Percentiles rank a stretch among this genome's conserved stretches.
Conservation (phyloP, 768 basidiomycete genomes). For the Boletus pseudopeckii region DNA sequence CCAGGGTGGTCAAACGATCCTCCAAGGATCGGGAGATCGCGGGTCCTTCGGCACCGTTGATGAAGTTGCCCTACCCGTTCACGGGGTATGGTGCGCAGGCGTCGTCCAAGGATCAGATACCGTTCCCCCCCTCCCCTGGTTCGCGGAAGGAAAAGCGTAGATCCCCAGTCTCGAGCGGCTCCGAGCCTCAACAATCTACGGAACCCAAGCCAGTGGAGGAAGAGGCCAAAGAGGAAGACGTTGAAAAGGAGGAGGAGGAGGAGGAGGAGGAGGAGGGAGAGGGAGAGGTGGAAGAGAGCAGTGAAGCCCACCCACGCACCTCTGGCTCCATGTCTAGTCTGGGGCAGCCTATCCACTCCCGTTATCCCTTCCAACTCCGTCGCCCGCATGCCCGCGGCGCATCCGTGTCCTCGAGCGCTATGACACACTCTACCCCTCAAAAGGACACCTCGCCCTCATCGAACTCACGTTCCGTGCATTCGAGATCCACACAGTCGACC, state of each 20-base stretch:
- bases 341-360: constrained; percentile 68
- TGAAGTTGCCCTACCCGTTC: constrained; percentile 70
- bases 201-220: constrained; percentile 29
- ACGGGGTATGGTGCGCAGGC: constrained; percentile 55
- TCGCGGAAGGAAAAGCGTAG: constrained; percentile 39
- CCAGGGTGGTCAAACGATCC: no score
- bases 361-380: constrained; percentile 69
- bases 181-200: constrained; percentile 30
- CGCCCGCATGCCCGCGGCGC: constrained; percentile 42
- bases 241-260: constrained; percentile 25
- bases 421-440: constrained; percentile 39
- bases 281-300: constrained; percentile 37
- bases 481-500: constrained; percentile 54
- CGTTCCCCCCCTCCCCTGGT: constrained; percentile 68
- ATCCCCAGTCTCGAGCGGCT: constrained; percentile 26
- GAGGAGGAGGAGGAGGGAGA: constrained; percentile 38
- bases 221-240: constrained; percentile 20
- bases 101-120: constrained; percentile 62
- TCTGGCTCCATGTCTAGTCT: constrained; percentile 85
- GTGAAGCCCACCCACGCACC: constrained; percentile 58
- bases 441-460: constrained; percentile 38
- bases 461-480: constrained; percentile 39
- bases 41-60: no score
- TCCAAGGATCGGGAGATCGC: no score
- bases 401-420: constrained; percentile 38